phyloP scores from a whole-genome alignment of 1,139 yeast genomes.

The Blastobotrys serpentis region DNA sequence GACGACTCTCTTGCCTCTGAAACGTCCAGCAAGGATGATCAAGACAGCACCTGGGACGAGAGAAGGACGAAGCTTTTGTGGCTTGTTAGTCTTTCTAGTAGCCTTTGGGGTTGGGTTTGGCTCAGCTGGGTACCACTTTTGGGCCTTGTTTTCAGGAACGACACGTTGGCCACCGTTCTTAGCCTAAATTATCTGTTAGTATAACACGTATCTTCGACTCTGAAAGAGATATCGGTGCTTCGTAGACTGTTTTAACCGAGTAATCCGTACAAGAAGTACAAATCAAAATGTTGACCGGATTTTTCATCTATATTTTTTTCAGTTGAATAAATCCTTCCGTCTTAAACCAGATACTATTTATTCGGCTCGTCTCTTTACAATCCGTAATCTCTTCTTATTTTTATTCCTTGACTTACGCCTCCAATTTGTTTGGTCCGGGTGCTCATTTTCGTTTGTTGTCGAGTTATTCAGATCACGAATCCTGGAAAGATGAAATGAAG shows the following conservation, averaged over 20 bases:
- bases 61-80: slow-evolving; percentile 95
- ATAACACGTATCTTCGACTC: not conserved
- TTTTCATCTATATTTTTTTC: not conserved
- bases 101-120: slow-evolving; percentile 78
- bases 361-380: slow-evolving; percentile 6
- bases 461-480: slow-evolving; percentile 11
- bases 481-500: slow-evolving; percentile 11
- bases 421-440: slow-evolving; percentile 40
- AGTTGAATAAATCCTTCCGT: not conserved
- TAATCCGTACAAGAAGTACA: too few species aligned
- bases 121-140: slow-evolving; percentile 91
- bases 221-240: not conserved
- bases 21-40: slow-evolving; percentile 98
- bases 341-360: too few species aligned
- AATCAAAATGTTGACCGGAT: not conserved
- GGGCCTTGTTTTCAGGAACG: slow-evolving; percentile 53
- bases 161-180: slow-evolving; percentile 39
- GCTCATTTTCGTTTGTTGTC: slow-evolving; percentile 32
- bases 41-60: slow-evolving; percentile 98
- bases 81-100: slow-evolving; percentile 73
- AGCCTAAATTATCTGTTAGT: slow-evolving; percentile 27
- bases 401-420: slow-evolving; percentile 35
- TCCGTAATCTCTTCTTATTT: not conserved
- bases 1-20: slow-evolving; percentile 99
- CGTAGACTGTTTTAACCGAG: too few species aligned